Conservation (phyloP, 345 rosid species). For the Firmiana major region DNA sequence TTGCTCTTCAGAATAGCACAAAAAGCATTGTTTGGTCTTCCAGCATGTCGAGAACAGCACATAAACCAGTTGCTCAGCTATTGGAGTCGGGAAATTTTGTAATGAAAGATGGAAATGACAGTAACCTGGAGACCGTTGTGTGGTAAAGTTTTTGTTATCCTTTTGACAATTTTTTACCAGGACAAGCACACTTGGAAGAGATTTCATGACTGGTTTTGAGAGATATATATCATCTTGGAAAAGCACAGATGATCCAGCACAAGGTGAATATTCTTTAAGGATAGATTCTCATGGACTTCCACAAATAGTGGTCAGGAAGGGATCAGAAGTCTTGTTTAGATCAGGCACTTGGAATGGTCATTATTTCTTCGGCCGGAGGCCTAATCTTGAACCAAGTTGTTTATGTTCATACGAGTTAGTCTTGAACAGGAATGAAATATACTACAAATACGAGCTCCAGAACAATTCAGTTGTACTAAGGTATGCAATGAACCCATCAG, state of each 20-base stretch:
- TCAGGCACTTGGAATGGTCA: constrained; percentile 49
- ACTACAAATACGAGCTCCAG: constrained; percentile 26
- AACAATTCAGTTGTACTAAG: constrained; percentile 23
- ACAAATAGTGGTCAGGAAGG: constrained; percentile 22
- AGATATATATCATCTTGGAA: constrained; percentile 32
- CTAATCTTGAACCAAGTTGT: neutral
- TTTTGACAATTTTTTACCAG: constrained; percentile 33
- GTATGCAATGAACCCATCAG: constrained; percentile 22
- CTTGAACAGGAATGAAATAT: constrained; percentile 20
- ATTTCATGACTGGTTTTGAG: constrained; percentile 17
- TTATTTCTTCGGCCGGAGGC: constrained; percentile 25
- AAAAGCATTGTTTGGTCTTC: constrained; percentile 27
- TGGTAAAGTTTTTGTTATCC: constrained; percentile 54
- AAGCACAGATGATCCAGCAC: constrained; percentile 31
- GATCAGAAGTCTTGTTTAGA: constrained; percentile 12
- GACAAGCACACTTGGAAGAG: constrained; percentile 32
- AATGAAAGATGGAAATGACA: constrained; percentile 21
- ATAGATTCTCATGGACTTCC: constrained; percentile 33
- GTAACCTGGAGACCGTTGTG: neutral
- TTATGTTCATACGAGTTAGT: constrained; percentile 21
- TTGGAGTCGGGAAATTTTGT: constrained; percentile 36
- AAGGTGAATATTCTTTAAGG: constrained; percentile 28
- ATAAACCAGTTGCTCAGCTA: constrained; percentile 34
- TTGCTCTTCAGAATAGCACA: constrained; percentile 1
- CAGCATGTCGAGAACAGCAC: neutral